phyloP scores from a whole-genome alignment of 2,329 filamentous ascomycete species.

The Clonostachys solani region DNA sequence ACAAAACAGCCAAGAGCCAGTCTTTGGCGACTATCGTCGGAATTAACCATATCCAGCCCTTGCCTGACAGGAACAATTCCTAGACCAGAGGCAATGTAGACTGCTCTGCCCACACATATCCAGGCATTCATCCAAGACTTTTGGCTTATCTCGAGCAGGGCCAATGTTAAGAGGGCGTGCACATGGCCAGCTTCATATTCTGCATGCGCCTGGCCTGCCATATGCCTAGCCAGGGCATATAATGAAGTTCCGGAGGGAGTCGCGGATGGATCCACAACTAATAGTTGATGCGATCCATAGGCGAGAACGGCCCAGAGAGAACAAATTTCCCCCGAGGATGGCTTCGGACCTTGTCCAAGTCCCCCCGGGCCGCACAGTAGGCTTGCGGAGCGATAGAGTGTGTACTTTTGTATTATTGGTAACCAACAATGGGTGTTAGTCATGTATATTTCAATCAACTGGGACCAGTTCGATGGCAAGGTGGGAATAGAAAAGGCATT shows the following conservation, averaged over 20 bases:
- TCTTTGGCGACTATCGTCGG: not conserved
- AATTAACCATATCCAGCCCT: no score
- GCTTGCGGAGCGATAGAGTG: slow-evolving; percentile 1
- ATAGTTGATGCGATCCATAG: not conserved
- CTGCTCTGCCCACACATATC: slow-evolving; percentile 3
- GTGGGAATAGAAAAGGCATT: not conserved
- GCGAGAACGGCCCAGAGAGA: slow-evolving; percentile 4
- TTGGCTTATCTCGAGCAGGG: slow-evolving; percentile 1
- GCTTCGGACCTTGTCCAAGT: not conserved
- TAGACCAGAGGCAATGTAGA: not conserved
- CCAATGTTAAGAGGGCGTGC: slow-evolving; percentile 1
- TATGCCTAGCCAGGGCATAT: no score
- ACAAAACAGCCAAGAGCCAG: slow-evolving; percentile 3
- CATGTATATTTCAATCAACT: not conserved
- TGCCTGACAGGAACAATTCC: no score
- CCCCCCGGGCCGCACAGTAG: not conserved
- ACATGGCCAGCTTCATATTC: slow-evolving; percentile 1
- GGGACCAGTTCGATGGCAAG: not conserved
- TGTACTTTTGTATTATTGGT: slow-evolving; percentile 5
- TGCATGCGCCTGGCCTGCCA: not conserved
- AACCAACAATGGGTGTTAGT: not conserved
- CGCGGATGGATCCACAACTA: not conserved
- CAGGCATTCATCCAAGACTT: slow-evolving; percentile 1
- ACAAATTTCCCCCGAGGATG: not conserved
- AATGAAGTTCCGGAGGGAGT: no score